Evolutionary conservation across 345 rosid species (phyloP), one percentile per base, ranked within the genome.

Genomic region (Psidium guajava): DNA sequence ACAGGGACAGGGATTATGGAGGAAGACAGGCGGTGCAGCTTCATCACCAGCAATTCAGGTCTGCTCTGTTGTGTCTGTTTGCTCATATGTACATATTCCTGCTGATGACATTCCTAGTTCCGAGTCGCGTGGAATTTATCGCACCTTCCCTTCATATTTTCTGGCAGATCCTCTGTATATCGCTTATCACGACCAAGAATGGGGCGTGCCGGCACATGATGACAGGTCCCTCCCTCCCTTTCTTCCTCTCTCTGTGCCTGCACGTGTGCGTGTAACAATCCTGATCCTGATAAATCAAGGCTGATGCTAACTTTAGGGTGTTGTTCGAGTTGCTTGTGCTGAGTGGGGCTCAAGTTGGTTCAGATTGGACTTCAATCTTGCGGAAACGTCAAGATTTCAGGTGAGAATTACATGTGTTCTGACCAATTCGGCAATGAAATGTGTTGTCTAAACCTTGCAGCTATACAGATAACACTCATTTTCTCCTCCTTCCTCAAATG

Each of bases 121-220:
- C 24, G 25, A 83, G 27, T 27, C 16, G 22, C 8, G 52, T 54
- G 24, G 18, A 44, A 24, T 49, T 24, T 4, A 44, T 27, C 50
- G 13, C 20, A 9, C 3, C 50, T 42, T 28, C 51, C 22, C 57
- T 16, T 85, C 77, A 13, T 64, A 54, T 47, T 47, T 40, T 27
- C 83, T 86, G 40, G 64, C 82, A 93, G 95, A 93, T 91, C 94
- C 94, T 84, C 87, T 90, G 80, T 93, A 91, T 32, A 90, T 92
- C 56, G 90, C 92, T 86, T 93, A 93, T 82, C 96, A 93, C 87
- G 96, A 93, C 64, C 87, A 91, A 83, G 94, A 92, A 90, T 93
- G 96, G 96, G 96, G 96, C 85, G 96, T 89, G 84, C 94, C 96
- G 12, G 88, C 87, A 77, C 96, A 89, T 55, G 90, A 93, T 87